Evolutionary conservation across 257 asterid genomes (phyloP).

Genomic region (Plantago elongata): DNA sequence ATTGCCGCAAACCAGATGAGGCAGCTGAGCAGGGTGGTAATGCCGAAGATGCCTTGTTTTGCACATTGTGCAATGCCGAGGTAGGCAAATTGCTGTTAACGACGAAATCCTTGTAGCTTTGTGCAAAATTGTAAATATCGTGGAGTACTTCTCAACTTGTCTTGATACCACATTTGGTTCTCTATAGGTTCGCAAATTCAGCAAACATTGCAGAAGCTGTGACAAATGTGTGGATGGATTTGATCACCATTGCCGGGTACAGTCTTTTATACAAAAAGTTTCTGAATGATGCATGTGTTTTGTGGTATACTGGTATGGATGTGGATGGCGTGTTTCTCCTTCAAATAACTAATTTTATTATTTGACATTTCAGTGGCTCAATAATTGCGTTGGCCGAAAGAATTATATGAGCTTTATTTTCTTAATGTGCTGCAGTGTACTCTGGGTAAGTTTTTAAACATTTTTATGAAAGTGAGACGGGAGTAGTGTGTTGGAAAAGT

Average conservation of each 20-base stretch:
- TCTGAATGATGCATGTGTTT: slow-evolving; percentile 13
- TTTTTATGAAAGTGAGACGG: slow-evolving; percentile 5
- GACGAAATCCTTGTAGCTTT: neutral
- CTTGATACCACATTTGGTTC: slow-evolving; percentile 20
- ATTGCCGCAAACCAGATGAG: slow-evolving; percentile 69
- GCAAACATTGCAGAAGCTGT: slow-evolving; percentile 99
- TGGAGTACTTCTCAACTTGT: neutral
- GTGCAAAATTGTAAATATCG: no score
- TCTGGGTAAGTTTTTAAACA: slow-evolving; percentile 67
- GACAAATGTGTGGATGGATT: slow-evolving; percentile 99
- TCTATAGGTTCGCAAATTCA: slow-evolving; percentile 80
- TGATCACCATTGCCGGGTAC: slow-evolving; percentile 99
- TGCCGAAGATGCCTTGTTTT: slow-evolving; percentile 89
- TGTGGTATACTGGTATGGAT: slow-evolving; percentile 10
- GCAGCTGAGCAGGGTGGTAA: slow-evolving; percentile 58
- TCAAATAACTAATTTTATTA: slow-evolving; percentile 31
- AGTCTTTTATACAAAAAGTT: slow-evolving; percentile 15
- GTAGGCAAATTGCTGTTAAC: slow-evolving; percentile 34
- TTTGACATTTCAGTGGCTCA: slow-evolving; percentile 75
- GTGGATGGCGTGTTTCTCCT: slow-evolving; percentile 5
- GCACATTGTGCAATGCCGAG: slow-evolving; percentile 97
- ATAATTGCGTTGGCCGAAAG: slow-evolving; percentile 93
- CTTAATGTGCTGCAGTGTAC: slow-evolving; percentile 81
- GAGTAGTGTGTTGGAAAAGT: neutral
- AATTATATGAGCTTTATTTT: slow-evolving; percentile 76